Base-by-base conservation (phyloP, 202 grass and related monocot genomes). In the Thinopyrum obtusiflorum region DNA sequence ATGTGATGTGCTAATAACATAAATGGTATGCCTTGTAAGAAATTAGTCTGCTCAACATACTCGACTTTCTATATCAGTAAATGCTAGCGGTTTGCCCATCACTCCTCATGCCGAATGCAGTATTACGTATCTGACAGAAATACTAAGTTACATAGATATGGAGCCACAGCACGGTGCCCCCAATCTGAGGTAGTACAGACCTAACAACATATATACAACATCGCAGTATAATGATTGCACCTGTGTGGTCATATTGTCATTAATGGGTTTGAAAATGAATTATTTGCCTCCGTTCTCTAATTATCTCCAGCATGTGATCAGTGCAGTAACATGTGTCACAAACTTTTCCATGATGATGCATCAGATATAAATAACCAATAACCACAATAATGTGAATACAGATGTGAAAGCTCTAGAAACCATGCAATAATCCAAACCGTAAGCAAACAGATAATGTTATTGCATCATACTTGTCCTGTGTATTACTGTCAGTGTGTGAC, bases 51-150 rank as follows among this genome's bases (percentile, higher is more conserved):
- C 73, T 33, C 53, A 33, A 55, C 4, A 55, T 57, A 21, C 20
- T 55, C 47, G 31, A 76, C 73, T 76, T 76, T 76, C 73, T 12
- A 55, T n/a, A 31, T 32, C 46, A 55, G 46, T 53, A 75, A 75
- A 75, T 74, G 42, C 14, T 29, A 74, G 14, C 1, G 1, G 25
- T 53, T 76, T 11, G 72, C 18, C 17, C 27, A 28, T 55, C 32
- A 13, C 46, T 75, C 71, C 25, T 76, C 27, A 33, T 20, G 27
- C 0, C 4, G 27, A 76, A 20, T 76, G 17, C 73, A 76, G 40
- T 76, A 76, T 27, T 47, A 57, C 47, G 3, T 76, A 75, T 75
- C 14, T 53, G 25, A 15, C 49, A 75, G 37, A 13, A 71, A 40
- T 9, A 13, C 69, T 73, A 46, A 27, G 12, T 25, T 27, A 44